Evolutionary conservation across 2,329 filamentous ascomycete species (phyloP).

Genomic region (Phialophora tarda): DNA sequence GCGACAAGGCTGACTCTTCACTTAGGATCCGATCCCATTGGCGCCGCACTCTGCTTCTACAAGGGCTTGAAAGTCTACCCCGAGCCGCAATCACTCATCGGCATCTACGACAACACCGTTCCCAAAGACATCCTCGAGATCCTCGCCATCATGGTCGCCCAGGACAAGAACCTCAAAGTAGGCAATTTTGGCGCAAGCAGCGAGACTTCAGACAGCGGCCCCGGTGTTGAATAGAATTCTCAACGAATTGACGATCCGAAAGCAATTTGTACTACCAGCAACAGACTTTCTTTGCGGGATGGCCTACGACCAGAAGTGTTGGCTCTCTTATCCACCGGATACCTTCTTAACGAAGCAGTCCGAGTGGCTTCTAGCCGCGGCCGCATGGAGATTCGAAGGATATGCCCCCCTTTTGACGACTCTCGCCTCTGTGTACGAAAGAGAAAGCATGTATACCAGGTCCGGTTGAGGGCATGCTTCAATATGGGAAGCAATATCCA

Average conservation of each 20-base stretch:
- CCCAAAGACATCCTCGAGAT: slow-evolving; percentile 97
- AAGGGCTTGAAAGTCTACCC: slow-evolving; percentile 99
- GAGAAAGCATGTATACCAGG: slow-evolving; percentile 33
- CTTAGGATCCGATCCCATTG: slow-evolving; percentile 59
- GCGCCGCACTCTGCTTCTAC: slow-evolving; percentile 95
- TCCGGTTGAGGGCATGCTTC: slow-evolving; percentile 23
- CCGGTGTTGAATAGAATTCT: slow-evolving; percentile 37
- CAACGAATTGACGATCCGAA: slow-evolving; percentile 8
- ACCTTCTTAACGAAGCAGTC: background rate
- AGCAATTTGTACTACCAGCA: slow-evolving; percentile 28
- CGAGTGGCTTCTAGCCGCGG: background rate
- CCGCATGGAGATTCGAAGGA: background rate
- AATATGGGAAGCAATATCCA: slow-evolving; percentile 17
- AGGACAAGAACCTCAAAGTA: slow-evolving; percentile 76
- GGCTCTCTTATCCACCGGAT: background rate
- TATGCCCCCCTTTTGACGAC: slow-evolving; percentile 19
- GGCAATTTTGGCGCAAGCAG: slow-evolving; percentile 45
- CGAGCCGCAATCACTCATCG: slow-evolving; percentile 86
- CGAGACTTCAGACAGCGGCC: slow-evolving; percentile 37
- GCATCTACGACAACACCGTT: slow-evolving; percentile 98
- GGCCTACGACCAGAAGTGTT: slow-evolving; percentile 4
- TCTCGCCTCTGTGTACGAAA: slow-evolving; percentile 38
- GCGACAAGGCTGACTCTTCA: slow-evolving; percentile 27
- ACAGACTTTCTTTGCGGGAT: slow-evolving; percentile 18
- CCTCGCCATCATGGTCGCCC: slow-evolving; percentile 96